Evolutionary conservation across 2,329 filamentous ascomycete genomes (phyloP).

Genomic region (Cladorrhinum sp.): DNA sequence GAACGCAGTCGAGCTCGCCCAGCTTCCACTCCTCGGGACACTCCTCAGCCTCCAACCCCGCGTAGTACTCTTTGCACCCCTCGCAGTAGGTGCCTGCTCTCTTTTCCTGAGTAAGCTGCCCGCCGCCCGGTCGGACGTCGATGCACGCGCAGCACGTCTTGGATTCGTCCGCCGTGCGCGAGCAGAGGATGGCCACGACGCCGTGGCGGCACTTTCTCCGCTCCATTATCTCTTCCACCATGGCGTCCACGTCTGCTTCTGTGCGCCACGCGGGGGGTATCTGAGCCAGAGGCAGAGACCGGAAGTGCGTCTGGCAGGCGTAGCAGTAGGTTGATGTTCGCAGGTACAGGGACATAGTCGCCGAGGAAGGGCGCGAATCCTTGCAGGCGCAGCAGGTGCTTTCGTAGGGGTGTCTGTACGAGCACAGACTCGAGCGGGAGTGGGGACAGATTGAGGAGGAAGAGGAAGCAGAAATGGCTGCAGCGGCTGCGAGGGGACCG

Average conservation of each 20-base stretch:
- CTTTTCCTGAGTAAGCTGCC: background rate
- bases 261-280: background rate
- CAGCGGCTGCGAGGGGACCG: too few species aligned
- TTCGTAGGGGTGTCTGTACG: background rate
- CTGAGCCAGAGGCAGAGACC: background rate
- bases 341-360: background rate
- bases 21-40: conserved; percentile 2
- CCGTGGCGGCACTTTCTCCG: background rate
- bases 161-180: background rate
- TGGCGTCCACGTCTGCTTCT: background rate
- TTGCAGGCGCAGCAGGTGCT: conserved; percentile 6
- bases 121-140: background rate
- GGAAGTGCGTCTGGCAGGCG: background rate
- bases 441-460: background rate
- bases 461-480: background rate
- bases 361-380: background rate
- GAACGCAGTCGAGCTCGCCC: background rate
- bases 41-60: background rate
- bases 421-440: background rate
- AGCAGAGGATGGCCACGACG: background rate
- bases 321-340: background rate
- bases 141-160: conserved; percentile 5
- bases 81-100: background rate
- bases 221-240: background rate
- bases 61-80: background rate